Base-by-base conservation (phyloP, 371 early-diverging fungal genomes). In the Apophysomyces ossiformis region DNA sequence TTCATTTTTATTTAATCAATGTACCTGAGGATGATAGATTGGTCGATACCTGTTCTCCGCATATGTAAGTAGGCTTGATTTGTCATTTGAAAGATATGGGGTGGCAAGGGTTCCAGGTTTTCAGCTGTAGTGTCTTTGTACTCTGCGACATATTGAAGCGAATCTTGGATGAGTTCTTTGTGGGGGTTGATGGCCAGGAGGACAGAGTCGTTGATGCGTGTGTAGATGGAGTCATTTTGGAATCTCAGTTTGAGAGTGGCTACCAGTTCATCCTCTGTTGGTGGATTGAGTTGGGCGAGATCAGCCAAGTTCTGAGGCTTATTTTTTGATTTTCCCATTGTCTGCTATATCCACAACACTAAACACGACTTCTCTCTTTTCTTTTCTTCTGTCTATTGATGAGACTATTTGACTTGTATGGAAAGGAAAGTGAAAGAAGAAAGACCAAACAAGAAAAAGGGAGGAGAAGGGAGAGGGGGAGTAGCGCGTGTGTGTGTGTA, bases 51-150 rank as follows among this genome's bases (percentile, higher is more conserved):
- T 76, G 92, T 92, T 77, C 86, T 88, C 77, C 90, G 91, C 95
- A 84, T 94, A 85, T 84, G 94, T 69, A 87, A 73, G 69, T 92
- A 92, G 5, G 91, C 88, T 60, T 85, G 83, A 37, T 86, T 88
- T 36, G 85, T 90, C 54, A 93, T 73, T 66, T 93, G 89, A 75
- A 90, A 97, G 9, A 95, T 87, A 75, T 98, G 99, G 4, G 99
- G 94, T 5, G 87, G 78, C 61, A 89, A 71, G 6, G 41, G 60
- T 43, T 76, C 77, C 12, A 76, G 64, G 36, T 66, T 58, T 39
- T 92, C 89, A 68, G 91, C 82, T 7, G 89, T 82, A n/a, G 84
- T 75, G 59, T 87, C 85, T 73, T 88, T 87, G 74, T 91, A 91
- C 65, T 88, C 89, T 26, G 89, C 80, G 11, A 89, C 92, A 75